Evolutionary conservation across 805 yeast species (phyloP).

Genomic region (Helenozyma baotianmanensis): DNA sequence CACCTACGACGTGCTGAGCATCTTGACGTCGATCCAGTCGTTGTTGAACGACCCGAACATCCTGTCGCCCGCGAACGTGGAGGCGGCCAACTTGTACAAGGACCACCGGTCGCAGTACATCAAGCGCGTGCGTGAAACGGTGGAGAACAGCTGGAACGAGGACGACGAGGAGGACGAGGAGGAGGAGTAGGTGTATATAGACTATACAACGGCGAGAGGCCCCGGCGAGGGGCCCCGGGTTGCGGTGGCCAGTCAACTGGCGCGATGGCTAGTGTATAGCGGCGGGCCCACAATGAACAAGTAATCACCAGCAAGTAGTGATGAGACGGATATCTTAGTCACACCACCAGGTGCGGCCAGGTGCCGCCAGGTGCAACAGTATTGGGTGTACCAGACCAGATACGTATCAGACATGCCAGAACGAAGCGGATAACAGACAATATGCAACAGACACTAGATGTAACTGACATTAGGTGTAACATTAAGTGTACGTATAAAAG

Average conservation of each 20-base stretch:
- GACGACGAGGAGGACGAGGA: conserved; percentile 57
- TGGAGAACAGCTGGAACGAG: conserved; percentile 90
- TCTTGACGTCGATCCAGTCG: conserved; percentile 87
- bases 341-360: too few species aligned
- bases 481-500: too few species aligned
- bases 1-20: conserved; percentile 94
- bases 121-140: conserved; percentile 89
- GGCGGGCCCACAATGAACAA: not conserved
- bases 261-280: conserved; percentile 11
- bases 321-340: not conserved
- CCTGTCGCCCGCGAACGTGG: conserved; percentile 95
- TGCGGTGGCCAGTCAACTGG: too few species aligned
- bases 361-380: too few species aligned
- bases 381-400: too few species aligned
- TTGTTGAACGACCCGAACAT: conserved; percentile 94
- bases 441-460: too few species aligned
- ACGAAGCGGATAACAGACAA: too few species aligned
- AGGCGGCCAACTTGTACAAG: conserved; percentile 91
- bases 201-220: too few species aligned
- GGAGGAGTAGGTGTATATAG: too few species aligned
- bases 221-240: too few species aligned
- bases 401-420: too few species aligned
- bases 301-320: not conserved
- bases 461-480: too few species aligned
- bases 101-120: conserved; percentile 92